A percentile compares a stretch with the other conserved stretches of the same genome.
Evolutionary conservation across 2,329 filamentous ascomycete genomes (phyloP).

Genomic region (Diaporthe sp.): DNA sequence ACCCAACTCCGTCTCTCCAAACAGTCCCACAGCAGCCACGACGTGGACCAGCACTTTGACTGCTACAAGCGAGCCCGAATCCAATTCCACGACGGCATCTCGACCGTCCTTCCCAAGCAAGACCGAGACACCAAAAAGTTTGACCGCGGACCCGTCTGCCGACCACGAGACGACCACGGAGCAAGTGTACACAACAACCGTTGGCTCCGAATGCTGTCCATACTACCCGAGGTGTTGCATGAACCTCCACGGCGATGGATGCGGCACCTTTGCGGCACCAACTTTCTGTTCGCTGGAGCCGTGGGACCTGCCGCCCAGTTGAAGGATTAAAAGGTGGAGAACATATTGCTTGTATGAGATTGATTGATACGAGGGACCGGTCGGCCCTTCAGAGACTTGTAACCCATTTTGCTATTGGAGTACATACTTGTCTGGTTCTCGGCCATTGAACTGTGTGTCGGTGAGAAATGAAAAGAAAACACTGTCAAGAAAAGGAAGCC

Average conservation of each 20-base stretch:
- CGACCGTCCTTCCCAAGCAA: not conserved
- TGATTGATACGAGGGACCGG: not conserved
- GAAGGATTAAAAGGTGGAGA: not conserved
- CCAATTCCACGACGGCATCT: no score
- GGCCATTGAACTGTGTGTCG: not conserved
- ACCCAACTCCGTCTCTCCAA: not conserved
- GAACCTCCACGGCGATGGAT: not conserved
- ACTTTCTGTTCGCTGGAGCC: not conserved
- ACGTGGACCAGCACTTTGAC: not conserved
- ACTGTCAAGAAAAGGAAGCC: not conserved
- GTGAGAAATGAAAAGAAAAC: not conserved
- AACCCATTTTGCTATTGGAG: not conserved
- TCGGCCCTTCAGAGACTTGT: not conserved
- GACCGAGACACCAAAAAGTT: not conserved
- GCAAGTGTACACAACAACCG: not conserved
- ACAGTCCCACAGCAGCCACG: not conserved
- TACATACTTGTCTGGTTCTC: not conserved
- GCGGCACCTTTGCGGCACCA: constrained; percentile 8
- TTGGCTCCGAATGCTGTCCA: constrained; percentile 2
- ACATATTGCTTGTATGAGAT: not conserved
- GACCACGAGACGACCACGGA: not conserved
- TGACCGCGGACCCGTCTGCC: not conserved
- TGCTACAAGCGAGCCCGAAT: not conserved
- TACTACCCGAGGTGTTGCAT: not conserved
- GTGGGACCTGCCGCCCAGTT: not conserved